phyloP scores from a whole-genome alignment of 2,329 filamentous ascomycete genomes.

The Penicillium sp. region DNA sequence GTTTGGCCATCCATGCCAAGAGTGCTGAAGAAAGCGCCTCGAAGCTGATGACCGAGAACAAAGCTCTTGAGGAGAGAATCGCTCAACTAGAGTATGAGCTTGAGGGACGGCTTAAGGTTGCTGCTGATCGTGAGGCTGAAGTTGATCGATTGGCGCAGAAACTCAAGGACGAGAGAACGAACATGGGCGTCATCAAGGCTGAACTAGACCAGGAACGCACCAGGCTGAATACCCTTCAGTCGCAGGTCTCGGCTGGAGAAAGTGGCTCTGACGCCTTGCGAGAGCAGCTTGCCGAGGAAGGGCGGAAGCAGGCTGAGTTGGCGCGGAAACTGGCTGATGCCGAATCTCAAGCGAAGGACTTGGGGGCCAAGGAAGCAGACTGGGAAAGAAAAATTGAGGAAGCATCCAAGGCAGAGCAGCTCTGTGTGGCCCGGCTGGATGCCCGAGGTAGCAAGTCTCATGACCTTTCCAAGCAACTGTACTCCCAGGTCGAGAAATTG shows the following conservation, averaged over 20 bases:
- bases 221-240: constrained; percentile 68
- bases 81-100: constrained; percentile 62
- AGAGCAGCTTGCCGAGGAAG: constrained; percentile 73
- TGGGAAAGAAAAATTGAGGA: constrained; percentile 61
- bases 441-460: constrained; percentile 72
- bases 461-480: constrained; percentile 81
- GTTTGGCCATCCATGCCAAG: constrained; percentile 61
- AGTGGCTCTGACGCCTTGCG: constrained; percentile 78
- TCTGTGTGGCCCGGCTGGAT: constrained; percentile 60
- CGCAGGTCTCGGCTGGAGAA: constrained; percentile 77
- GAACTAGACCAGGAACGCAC: constrained; percentile 67
- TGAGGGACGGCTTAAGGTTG: constrained; percentile 54
- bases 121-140: constrained; percentile 56
- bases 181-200: constrained; percentile 48
- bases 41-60: constrained; percentile 65
- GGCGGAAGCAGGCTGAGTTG: constrained; percentile 67
- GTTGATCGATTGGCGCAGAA: constrained; percentile 58
- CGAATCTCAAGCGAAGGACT: constrained; percentile 72
- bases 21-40: constrained; percentile 62
- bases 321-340: constrained; percentile 71
- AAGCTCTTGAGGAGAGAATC: constrained; percentile 58
- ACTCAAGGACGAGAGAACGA: constrained; percentile 51
- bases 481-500: constrained; percentile 81
- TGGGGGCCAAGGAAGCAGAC: constrained; percentile 73
- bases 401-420: constrained; percentile 35